Conservation (phyloP, 768 basidiomycete species). For the Trametes coccinea region DNA sequence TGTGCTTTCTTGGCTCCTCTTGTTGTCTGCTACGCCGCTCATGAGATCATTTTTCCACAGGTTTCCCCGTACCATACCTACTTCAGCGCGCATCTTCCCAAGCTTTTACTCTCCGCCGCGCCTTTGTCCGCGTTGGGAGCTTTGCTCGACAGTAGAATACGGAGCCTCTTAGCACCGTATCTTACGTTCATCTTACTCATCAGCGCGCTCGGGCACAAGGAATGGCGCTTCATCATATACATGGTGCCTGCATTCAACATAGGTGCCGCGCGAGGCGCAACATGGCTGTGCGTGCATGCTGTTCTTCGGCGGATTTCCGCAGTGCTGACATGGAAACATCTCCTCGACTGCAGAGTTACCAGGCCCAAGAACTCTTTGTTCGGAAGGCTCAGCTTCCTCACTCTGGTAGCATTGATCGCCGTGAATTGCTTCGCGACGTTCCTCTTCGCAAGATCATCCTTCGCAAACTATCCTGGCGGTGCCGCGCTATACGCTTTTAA, state of each 20-base stretch:
- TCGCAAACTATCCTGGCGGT: slow-evolving; percentile 89
- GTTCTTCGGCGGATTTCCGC: background rate
- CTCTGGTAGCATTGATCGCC: slow-evolving; percentile 47
- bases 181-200: slow-evolving; percentile 59
- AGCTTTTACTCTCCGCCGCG: slow-evolving; percentile 65
- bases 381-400: slow-evolving; percentile 47
- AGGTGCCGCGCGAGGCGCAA: slow-evolving; percentile 66
- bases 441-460: slow-evolving; percentile 58
- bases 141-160: slow-evolving; percentile 48
- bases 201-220: slow-evolving; percentile 87
- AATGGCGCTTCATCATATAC: slow-evolving; percentile 96
- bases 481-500: slow-evolving; percentile 68
- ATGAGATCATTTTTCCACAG: slow-evolving; percentile 37
- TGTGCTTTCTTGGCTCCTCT: slow-evolving; percentile 31
- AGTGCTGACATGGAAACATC: background rate
- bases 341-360: slow-evolving; percentile 39
- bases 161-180: slow-evolving; percentile 52
- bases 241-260: slow-evolving; percentile 80
- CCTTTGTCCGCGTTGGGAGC: slow-evolving; percentile 62
- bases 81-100: slow-evolving; percentile 68
- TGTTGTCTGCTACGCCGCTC: background rate
- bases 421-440: slow-evolving; percentile 55
- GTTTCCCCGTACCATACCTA: slow-evolving; percentile 72
- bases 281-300: slow-evolving; percentile 57
- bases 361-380: slow-evolving; percentile 49